Conservation (phyloP, 768 basidiomycete genomes). For the Boletus edulis region DNA sequence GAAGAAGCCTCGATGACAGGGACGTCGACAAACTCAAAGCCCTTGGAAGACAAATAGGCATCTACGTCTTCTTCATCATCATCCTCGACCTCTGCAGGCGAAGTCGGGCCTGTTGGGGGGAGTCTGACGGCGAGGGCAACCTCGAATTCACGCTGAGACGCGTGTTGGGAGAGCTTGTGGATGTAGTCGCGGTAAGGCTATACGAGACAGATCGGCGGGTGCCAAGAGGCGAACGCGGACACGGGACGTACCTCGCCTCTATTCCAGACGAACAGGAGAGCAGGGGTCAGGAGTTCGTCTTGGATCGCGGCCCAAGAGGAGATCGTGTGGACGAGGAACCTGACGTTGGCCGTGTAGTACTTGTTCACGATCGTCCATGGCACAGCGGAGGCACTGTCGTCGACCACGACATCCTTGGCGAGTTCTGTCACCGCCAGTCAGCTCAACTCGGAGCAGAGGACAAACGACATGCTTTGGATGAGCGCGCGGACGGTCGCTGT, state of each 20-base stretch:
- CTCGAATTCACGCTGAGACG: conserved; percentile 59
- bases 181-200: conserved; percentile 63
- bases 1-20: conserved; percentile 4
- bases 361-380: conserved; percentile 79
- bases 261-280: conserved; percentile 71
- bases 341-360: conserved; percentile 78
- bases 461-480: conserved; percentile 23
- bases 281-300: conserved; percentile 48
- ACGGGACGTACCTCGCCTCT: conserved; percentile 55
- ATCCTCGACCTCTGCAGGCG: conserved; percentile 37
- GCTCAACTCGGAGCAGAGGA: conserved; percentile 2
- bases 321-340: conserved; percentile 55
- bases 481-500: conserved; percentile 18
- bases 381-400: conserved; percentile 29
- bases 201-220: conserved; percentile 4
- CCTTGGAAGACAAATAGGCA: conserved; percentile 60
- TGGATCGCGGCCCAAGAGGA: conserved; percentile 41
- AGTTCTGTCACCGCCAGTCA: conserved; percentile 24
- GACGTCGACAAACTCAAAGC: conserved; percentile 75
- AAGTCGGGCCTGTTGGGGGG: conserved; percentile 17
- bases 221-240: neutral
- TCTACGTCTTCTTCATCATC: conserved; percentile 60
- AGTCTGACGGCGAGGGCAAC: conserved; percentile 69
- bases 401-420: conserved; percentile 15
- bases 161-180: conserved; percentile 43